phyloP scores from a whole-genome alignment of 2,329 filamentous ascomycete genomes.

The Pseudogymnoascus sp. region DNA sequence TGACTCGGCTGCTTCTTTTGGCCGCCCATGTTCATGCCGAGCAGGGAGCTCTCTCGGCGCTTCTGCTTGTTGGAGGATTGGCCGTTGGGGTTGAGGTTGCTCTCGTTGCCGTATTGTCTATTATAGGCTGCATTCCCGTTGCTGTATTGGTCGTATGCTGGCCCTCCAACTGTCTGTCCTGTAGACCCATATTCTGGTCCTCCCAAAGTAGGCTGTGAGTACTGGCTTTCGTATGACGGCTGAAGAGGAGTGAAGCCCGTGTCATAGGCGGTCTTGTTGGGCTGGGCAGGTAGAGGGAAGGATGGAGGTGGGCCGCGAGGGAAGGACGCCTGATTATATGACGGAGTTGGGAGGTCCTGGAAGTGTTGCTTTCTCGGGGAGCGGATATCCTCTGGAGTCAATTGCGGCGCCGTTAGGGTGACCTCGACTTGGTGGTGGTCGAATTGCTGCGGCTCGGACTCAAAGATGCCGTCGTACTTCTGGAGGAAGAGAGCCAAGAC shows the following conservation, averaged over 20 bases:
- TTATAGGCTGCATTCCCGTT: constrained; percentile 26
- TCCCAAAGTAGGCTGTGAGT: constrained; percentile 23
- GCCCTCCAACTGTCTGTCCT: constrained; percentile 22
- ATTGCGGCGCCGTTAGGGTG: constrained; percentile 32
- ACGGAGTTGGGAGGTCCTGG: constrained; percentile 56
- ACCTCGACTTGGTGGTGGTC: constrained; percentile 46
- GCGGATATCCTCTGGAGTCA: constrained; percentile 50
- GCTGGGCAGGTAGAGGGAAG: constrained; percentile 31
- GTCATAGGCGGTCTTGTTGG: constrained; percentile 32
- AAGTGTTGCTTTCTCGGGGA: constrained; percentile 60
- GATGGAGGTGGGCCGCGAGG: constrained; percentile 23
- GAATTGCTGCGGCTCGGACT: constrained; percentile 57
- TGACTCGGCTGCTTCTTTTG: constrained; percentile 22
- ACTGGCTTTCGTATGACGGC: constrained; percentile 37
- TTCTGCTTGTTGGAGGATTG: constrained; percentile 36
- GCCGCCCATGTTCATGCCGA: constrained; percentile 41
- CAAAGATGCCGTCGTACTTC: constrained; percentile 82
- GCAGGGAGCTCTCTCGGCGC: constrained; percentile 54
- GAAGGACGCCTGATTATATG: constrained; percentile 51
- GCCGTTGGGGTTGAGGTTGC: constrained; percentile 30
- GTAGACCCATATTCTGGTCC: constrained; percentile 27
- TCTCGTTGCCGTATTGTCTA: constrained; percentile 26
- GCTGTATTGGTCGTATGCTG: constrained; percentile 35
- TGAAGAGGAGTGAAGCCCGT: constrained; percentile 45
- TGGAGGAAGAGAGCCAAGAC: constrained; percentile 91